Evolutionary conservation across 129 eudicot species (phyloP), one percentile per base, ranked within the genome.

Genomic region (sunflower (Helianthus annuus)): DNA sequence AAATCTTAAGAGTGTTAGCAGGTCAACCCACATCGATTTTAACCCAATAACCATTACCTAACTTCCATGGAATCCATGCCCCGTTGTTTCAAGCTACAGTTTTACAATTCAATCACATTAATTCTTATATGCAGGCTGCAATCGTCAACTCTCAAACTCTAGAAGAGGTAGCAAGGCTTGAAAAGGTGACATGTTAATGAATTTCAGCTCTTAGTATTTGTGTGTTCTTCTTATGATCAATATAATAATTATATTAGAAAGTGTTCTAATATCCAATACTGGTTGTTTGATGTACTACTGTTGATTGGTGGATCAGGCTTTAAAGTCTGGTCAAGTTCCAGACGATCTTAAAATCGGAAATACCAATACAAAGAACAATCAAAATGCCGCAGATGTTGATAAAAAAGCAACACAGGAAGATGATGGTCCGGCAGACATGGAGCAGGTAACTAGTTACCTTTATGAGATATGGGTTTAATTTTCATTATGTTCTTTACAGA

Each of bases 101-200:
- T 51, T 2, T 63, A 39, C 13, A 53, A 12, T 12, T 44, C 14
- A 68, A 5, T 68, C 22, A 68, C 54, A 38, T 39, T 10, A 0
- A 7, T 24, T 42, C 29, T 14, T 52, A 29, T 68, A 3, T 82
- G 90, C 86, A 94, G 98, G 97, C 98, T 79, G 98, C 98, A 32
- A 94, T 94, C 57, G 96, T 94, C 64, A 94, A 94, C 76, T 87
- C 98, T 61, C 98, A 94, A 84, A 93, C 98, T 19, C 97, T 90
- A 55, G 98, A 93, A 75, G 98, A 94, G 80, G 98, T 94, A 59
- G 98, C 98, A 64, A 85, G 96, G 73, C 97, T 94, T 82, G 98
- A 94, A 81, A 80, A 94, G 98, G 98, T 90, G 69, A 76, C 44
- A 46, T 72, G 34, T 27, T 9, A 34, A 8, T 27, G 34, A 53